Base-by-base conservation (phyloP, 2,329 filamentous ascomycete genomes). In the Xylariaceae sp. region DNA sequence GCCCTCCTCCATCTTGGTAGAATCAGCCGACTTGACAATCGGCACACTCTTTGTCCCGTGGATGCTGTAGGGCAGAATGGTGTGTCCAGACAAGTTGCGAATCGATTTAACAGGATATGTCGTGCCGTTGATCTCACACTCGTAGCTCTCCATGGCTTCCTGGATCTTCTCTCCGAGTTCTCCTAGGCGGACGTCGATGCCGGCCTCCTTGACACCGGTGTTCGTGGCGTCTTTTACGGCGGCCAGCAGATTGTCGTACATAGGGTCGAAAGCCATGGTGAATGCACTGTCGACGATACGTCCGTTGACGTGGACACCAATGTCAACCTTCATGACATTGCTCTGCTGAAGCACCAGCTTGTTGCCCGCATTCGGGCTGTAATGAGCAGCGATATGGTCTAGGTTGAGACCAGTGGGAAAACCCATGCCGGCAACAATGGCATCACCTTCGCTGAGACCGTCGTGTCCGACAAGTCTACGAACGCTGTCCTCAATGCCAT, bases 1-100 rank as follows among this genome's bases (percentile, higher is more conserved):
- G 39, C 90, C 90, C 71, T 96, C 92, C 73, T 96, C 91, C 92
- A 97, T 97, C 78, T 95, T 96, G 45, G 90, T 95, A 67, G 86
- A 83, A 64, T 95, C 89, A 54, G 82, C 81, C 54, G 83, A 86
- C 75, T 95, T 95, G 56, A 96, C 90, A 62, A 96, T 96, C 0
- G 91, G 92, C 45, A 96, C 89, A 58, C 88, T 90, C 78, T 96
- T 96, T 62, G 83, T 87, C 50, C 91, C 90, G 72, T 96, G 91
- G 61, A 96, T 96, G 67, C 83, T 85, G 75, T 91, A 94, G 54
- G 84, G 90, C 49, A 89, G 78, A 64, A 96, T 96, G 58, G 88
- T 92, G 74, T 96, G 91, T 10, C 90, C 90, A 64, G 88, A 92
- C 53, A 95, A 76, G 72, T 94, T 94, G 57, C 87, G 85, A 65